Evolutionary conservation across 2,329 filamentous ascomycete genomes (phyloP).

Genomic region (Diaporthe citri): DNA sequence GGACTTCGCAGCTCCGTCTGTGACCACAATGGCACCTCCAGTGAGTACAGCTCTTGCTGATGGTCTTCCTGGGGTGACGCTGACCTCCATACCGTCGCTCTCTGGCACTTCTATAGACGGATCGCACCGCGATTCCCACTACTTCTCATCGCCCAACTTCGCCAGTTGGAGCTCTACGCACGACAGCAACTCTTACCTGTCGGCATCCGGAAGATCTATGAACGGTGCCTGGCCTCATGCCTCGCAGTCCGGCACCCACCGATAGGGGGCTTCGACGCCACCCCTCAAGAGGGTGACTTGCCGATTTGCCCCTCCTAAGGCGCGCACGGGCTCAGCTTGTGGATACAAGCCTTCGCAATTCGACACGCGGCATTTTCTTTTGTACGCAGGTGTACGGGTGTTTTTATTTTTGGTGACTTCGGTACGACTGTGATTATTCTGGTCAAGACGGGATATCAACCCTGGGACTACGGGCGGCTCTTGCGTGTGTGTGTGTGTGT

Average conservation of each 20-base stretch:
- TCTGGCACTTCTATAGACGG: conserved; percentile 31
- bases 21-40: conserved; percentile 36
- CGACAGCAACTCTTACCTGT: conserved; percentile 29
- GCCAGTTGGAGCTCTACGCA: conserved; percentile 24
- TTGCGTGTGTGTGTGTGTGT: background rate
- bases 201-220: conserved; percentile 26
- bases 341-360: background rate
- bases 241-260: conserved; percentile 18
- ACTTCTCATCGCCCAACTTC: conserved; percentile 33
- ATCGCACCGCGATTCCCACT: conserved; percentile 25
- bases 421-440: background rate
- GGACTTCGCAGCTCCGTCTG: conserved; percentile 33
- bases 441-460: background rate
- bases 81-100: conserved; percentile 35
- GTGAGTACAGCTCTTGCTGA: conserved; percentile 32
- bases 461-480: background rate
- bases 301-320: background rate
- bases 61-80: conserved; percentile 19
- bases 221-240: conserved; percentile 34
- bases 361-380: background rate
- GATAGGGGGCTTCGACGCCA: background rate
- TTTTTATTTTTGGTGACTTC: background rate
- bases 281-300: background rate
- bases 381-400: conserved; percentile 8
- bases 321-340: background rate